A percentile compares a stretch with the other conserved stretches of the same genome.
Evolutionary conservation across 768 basidiomycete genomes (phyloP).

Genomic region (Filobasidium floriforme): DNA sequence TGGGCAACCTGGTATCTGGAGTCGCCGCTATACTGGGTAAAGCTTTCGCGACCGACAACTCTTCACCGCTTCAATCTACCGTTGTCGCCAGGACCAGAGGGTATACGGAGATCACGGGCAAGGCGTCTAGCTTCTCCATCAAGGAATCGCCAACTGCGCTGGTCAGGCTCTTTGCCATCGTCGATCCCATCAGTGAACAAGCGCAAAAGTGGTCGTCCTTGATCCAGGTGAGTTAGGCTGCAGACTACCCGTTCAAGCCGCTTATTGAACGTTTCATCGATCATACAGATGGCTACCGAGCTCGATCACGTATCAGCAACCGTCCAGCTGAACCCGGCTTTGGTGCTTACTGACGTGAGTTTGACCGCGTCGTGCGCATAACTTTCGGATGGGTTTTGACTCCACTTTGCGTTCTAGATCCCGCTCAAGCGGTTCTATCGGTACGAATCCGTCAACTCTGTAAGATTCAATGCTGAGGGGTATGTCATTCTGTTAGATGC

Average conservation of each 20-base stretch:
- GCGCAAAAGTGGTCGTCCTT: constrained; percentile 82
- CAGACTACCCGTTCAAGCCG: constrained; percentile 48
- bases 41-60: constrained; percentile 49
- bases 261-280: background rate
- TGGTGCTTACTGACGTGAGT: constrained; percentile 48
- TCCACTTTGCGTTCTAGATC: constrained; percentile 50
- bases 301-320: constrained; percentile 51
- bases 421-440: constrained; percentile 91
- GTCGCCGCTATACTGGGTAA: constrained; percentile 65
- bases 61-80: constrained; percentile 52
- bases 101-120: constrained; percentile 47
- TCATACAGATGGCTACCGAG: constrained; percentile 15
- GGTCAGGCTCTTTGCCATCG: constrained; percentile 61
- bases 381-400: background rate
- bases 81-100: background rate
- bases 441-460: constrained; percentile 56
- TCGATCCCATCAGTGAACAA: constrained; percentile 77
- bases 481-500: constrained; percentile 44
- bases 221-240: constrained; percentile 46
- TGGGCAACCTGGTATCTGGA: constrained; percentile 58
- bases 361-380: constrained; percentile 46
- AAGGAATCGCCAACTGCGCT: constrained; percentile 64
- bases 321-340: constrained; percentile 68
- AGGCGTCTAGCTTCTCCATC: constrained; percentile 50
- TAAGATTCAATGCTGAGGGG: constrained; percentile 65